Conservation (phyloP, 2,329 filamentous ascomycete species). For the Aspergillus chevalieri region DNA sequence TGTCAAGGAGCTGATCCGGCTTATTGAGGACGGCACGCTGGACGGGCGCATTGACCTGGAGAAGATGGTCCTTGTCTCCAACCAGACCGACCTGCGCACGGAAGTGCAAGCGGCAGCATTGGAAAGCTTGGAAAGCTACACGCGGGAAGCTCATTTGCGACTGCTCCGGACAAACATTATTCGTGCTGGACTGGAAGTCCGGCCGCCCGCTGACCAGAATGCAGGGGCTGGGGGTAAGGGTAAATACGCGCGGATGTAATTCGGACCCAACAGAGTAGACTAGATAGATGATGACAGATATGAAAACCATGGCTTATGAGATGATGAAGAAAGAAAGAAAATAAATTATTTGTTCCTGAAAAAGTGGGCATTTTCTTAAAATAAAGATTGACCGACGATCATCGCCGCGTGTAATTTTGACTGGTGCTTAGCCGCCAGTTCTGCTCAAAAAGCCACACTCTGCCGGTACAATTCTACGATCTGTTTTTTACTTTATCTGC, state of each 20-base stretch:
- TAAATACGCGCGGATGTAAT: not conserved
- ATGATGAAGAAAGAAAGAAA: not conserved
- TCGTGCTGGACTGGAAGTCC: conserved; percentile 68
- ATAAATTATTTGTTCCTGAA: conserved; percentile 4
- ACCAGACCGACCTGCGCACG: conserved; percentile 59
- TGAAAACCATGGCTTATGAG: not conserved
- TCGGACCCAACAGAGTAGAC: not conserved
- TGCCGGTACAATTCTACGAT: too few relatives aligned
- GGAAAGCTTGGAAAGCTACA: conserved; percentile 62
- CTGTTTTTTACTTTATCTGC: too few relatives aligned
- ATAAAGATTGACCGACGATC: too few relatives aligned
- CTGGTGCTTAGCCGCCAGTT: too few relatives aligned
- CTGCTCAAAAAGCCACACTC: too few relatives aligned
- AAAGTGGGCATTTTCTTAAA: too few relatives aligned
- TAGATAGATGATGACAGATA: not conserved
- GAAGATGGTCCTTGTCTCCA: conserved; percentile 69
- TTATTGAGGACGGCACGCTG: conserved; percentile 69
- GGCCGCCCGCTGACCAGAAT: conserved; percentile 21
- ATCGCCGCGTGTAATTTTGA: too few relatives aligned
- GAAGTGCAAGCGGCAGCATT: conserved; percentile 66
- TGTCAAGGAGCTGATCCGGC: conserved; percentile 60
- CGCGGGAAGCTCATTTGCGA: conserved; percentile 67
- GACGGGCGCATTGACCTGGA: conserved; percentile 80
- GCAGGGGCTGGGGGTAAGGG: not conserved
- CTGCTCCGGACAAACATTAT: conserved; percentile 71